These are phyloP conservation scores for Pestalotiopsis sp. DNA, from an alignment of 2,329 filamentous ascomycete genomes.

Conservation along the genomic window DNA sequence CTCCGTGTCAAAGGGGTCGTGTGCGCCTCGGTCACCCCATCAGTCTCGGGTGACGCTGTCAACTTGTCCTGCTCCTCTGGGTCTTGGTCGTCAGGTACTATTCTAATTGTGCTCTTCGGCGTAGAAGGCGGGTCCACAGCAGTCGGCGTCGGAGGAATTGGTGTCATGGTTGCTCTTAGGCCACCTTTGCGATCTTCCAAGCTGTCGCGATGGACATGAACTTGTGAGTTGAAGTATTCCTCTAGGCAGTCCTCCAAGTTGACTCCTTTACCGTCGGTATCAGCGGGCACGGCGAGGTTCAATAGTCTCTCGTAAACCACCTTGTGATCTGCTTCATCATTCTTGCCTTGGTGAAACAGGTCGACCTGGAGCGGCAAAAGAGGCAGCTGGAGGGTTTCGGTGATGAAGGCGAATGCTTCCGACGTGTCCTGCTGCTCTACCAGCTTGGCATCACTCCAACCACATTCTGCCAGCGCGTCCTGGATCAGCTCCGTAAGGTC, in stretches of 20 bases:
- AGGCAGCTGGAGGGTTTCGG: conserved; percentile 82
- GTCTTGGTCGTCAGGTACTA: conserved; percentile 28
- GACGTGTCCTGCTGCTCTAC: conserved; percentile 92
- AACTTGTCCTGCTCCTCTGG: conserved; percentile 19
- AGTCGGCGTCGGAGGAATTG: conserved; percentile 24
- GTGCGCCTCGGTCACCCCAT: conserved; percentile 12
- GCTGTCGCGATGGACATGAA: conserved; percentile 81
- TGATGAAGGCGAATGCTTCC: conserved; percentile 94
- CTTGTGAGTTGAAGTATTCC: conserved; percentile 90
- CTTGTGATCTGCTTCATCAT: conserved; percentile 87
- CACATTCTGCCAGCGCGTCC: conserved; percentile 78
- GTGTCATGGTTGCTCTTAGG: conserved; percentile 33
- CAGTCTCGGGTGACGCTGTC: conserved; percentile 17
- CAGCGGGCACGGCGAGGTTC: conserved; percentile 84
- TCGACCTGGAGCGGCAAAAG: conserved; percentile 91
- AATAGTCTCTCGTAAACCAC: conserved; percentile 89
- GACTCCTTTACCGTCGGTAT: conserved; percentile 68
- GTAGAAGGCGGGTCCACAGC: conserved; percentile 22
- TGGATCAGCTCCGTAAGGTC: conserved; percentile 86
- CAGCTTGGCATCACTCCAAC: conserved; percentile 78
- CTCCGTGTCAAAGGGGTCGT: conserved; percentile 31
- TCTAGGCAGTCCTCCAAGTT: conserved; percentile 90
- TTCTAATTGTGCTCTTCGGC: conserved; percentile 32
- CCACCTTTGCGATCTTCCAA: conserved; percentile 52
- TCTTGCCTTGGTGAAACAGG: conserved; percentile 87